Conservation (phyloP, 306 rosid species). For the Ziziphus jujuba region DNA sequence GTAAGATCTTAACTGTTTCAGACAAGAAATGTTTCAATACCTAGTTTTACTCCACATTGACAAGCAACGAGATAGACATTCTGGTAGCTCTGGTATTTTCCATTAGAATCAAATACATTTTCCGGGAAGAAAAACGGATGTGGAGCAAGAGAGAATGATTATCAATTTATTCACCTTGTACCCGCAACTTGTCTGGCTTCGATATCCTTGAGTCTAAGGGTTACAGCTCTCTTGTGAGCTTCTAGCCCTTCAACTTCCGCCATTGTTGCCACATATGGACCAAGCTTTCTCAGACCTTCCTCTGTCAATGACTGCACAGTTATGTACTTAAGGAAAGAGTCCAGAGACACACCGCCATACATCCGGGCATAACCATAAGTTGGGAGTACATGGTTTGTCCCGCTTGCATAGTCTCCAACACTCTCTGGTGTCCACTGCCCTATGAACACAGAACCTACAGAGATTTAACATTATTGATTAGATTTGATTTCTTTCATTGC, state of each 20-base stretch:
- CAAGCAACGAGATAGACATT: too few species aligned
- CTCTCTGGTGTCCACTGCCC: slow-evolving; percentile 99
- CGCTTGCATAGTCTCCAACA: slow-evolving; percentile 97
- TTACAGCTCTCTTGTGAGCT: slow-evolving; percentile 92
- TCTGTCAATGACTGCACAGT: slow-evolving; percentile 93
- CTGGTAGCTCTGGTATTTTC: too few species aligned
- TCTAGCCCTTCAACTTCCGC: slow-evolving; percentile 95
- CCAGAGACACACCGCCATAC: slow-evolving; percentile 94
- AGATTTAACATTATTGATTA: slow-evolving; percentile 1
- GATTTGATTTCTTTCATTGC: neutral
- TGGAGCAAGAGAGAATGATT: too few species aligned
- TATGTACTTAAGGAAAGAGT: slow-evolving; percentile 90
- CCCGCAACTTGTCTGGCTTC: slow-evolving; percentile 58
- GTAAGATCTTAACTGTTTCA: too few species aligned
- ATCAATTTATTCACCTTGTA: too few species aligned
- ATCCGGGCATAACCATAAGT: slow-evolving; percentile 96
- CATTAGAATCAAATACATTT: too few species aligned
- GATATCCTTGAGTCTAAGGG: slow-evolving; percentile 86
- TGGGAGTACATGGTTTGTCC: slow-evolving; percentile 98
- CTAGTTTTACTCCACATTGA: too few species aligned
- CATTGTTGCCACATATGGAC: slow-evolving; percentile 89
- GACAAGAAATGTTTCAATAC: too few species aligned
- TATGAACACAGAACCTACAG: slow-evolving; percentile 83
- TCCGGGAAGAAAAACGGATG: too few species aligned
- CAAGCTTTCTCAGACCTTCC: slow-evolving; percentile 83